Conservation (phyloP, 345 rosid genomes). For the Brassica juncea region DNA sequence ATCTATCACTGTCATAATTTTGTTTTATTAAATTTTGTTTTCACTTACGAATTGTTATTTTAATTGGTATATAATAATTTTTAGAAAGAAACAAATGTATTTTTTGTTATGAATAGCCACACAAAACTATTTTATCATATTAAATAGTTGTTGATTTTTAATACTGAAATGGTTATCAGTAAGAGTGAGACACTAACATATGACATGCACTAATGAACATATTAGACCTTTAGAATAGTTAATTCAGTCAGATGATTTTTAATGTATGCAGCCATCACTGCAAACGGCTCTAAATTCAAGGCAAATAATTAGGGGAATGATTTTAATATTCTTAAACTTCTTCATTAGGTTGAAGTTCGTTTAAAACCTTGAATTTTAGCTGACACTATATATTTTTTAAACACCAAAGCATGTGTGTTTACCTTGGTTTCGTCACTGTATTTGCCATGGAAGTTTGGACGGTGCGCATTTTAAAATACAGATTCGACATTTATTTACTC, state of each 20-base stretch:
- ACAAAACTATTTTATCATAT: background rate
- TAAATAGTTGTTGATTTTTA: background rate
- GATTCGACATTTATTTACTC: background rate
- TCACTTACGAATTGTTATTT: background rate
- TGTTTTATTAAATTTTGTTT: background rate
- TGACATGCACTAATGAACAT: conserved; percentile 23
- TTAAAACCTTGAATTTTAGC: background rate
- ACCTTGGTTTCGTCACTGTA: conserved; percentile 39
- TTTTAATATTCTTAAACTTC: conserved; percentile 24
- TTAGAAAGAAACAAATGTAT: background rate
- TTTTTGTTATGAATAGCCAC: background rate
- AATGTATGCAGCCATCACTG: conserved; percentile 7
- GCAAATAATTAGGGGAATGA: conserved; percentile 33
- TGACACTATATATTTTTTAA: conserved; percentile 8
- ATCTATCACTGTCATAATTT: conserved; percentile 10
- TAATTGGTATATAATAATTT: background rate
- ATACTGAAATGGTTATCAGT: background rate
- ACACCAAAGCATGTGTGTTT: conserved; percentile 33
- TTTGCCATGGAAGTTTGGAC: conserved; percentile 35
- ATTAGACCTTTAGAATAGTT: conserved; percentile 6
- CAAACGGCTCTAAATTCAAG: conserved; percentile 10
- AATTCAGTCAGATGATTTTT: conserved; percentile 10
- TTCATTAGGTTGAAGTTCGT: background rate
- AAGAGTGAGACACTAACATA: background rate
- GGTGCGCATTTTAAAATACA: background rate